Evolutionary conservation across 768 basidiomycete species (phyloP).

Genomic region (Lactarius psammicola): DNA sequence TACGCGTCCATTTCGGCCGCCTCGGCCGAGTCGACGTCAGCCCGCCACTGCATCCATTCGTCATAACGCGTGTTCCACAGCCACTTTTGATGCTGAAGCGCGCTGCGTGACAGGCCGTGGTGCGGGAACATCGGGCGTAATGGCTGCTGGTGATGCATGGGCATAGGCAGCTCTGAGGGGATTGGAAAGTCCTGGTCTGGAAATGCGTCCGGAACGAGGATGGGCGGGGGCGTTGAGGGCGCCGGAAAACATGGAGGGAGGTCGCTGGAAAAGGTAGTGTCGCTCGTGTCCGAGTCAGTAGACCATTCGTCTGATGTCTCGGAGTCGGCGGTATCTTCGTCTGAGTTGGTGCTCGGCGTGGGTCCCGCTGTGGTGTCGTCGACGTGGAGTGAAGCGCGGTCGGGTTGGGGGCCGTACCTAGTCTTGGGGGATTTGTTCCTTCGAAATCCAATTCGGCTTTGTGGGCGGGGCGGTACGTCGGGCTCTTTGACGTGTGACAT

Average conservation of each 20-base stretch:
- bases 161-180: conserved; percentile 8
- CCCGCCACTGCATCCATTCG: conserved; percentile 45
- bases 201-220: conserved; percentile 23
- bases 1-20: conserved; percentile 27
- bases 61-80: conserved; percentile 61
- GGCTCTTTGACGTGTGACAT: conserved; percentile 21
- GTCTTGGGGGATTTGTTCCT: not conserved
- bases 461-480: conserved; percentile 27
- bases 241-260: conserved; percentile 9
- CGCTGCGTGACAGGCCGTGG: conserved; percentile 62
- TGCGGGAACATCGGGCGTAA: conserved; percentile 36
- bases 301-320: conserved; percentile 30
- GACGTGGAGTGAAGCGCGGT: not conserved
- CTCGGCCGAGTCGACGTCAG: conserved; percentile 24
- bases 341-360: conserved; percentile 9
- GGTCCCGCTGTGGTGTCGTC: not conserved
- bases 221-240: conserved; percentile 12
- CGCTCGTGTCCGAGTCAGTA: conserved; percentile 27
- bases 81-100: conserved; percentile 57
- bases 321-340: conserved; percentile 25
- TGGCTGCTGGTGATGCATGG: not conserved
- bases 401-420: not conserved
- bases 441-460: conserved; percentile 28
- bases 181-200: conserved; percentile 8
- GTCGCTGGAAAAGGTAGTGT: conserved; percentile 11